Conservation (phyloP, 768 basidiomycete species). For the Boletus subparvulus region DNA sequence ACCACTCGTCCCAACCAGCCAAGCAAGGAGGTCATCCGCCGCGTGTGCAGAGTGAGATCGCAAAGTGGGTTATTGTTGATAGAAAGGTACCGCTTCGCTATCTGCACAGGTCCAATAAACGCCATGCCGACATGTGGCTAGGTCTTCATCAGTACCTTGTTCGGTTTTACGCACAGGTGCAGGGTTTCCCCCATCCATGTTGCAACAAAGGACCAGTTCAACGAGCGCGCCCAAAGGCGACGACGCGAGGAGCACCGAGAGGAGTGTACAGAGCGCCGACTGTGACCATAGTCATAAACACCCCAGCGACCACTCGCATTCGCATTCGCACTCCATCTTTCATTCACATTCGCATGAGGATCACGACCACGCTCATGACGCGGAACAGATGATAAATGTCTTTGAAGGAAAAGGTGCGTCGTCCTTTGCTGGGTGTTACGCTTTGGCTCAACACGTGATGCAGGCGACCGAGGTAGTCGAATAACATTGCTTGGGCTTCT, state of each 20-base stretch:
- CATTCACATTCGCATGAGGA: conserved; percentile 67
- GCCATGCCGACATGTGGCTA: conserved; percentile 14
- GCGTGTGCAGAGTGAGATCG: background rate
- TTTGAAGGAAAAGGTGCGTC: conserved; percentile 62
- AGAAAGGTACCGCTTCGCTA: conserved; percentile 13
- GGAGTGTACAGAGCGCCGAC: conserved; percentile 3
- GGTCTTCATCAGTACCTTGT: conserved; percentile 6
- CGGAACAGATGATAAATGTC: conserved; percentile 67
- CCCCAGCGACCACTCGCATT: conserved; percentile 35
- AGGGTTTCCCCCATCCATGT: conserved; percentile 18
- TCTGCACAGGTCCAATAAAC: background rate
- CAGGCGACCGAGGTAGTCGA: conserved; percentile 78
- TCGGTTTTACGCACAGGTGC: background rate
- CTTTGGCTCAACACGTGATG: background rate
- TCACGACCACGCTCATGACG: conserved; percentile 56
- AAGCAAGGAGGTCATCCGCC: background rate
- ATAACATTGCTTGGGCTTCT: conserved; percentile 85
- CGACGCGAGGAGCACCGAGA: conserved; percentile 29
- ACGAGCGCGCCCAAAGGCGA: conserved; percentile 16
- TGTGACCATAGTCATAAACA: conserved; percentile 41
- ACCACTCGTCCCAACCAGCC: background rate
- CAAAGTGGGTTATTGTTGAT: conserved; percentile 1
- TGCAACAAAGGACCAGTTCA: conserved; percentile 18
- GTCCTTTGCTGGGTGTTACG: background rate
- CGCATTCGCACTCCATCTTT: conserved; percentile 62